Evolutionary conservation across 106 monocot species (phyloP).

Genomic region (Apostasia shenzhenica): DNA sequence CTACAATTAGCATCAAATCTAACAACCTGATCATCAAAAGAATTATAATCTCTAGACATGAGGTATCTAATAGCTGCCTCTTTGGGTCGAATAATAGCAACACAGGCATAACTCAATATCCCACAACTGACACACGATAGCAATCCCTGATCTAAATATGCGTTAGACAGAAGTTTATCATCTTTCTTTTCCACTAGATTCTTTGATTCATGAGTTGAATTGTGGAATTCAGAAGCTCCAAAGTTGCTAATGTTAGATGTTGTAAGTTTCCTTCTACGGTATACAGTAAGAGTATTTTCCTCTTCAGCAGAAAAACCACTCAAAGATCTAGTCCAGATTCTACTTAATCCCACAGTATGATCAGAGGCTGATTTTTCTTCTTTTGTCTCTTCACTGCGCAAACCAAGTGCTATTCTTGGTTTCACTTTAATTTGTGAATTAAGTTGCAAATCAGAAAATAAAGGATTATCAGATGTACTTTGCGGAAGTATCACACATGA

Average conservation of each 20-base stretch:
- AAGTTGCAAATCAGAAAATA: constrained; percentile 15
- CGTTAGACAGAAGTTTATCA: constrained; percentile 18
- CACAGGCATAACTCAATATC: constrained; percentile 88
- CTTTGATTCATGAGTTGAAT: constrained; percentile 14
- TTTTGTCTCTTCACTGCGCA: constrained; percentile 37
- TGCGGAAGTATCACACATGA: constrained; percentile 76
- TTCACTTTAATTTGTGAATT: constrained; percentile 49
- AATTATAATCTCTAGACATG: constrained; percentile 56
- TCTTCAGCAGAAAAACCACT: constrained; percentile 18
- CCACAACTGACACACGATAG: constrained; percentile 93
- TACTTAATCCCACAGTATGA: constrained; percentile 22
- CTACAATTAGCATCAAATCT: constrained; percentile 19
- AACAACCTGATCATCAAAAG: constrained; percentile 29
- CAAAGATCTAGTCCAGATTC: constrained; percentile 7
- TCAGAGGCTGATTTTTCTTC: constrained; percentile 27
- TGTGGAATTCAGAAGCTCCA: constrained; percentile 6
- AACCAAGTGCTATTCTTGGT: constrained; percentile 52
- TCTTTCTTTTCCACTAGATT: constrained; percentile 24
- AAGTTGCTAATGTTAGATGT: constrained; percentile 11
- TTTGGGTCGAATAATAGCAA: constrained; percentile 72
- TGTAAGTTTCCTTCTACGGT: constrained; percentile 8
- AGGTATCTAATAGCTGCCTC: constrained; percentile 49
- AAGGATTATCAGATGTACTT: constrained; percentile 29
- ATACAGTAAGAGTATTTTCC: constrained; percentile 14
- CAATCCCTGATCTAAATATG: constrained; percentile 73